Conservation (phyloP, 2,329 filamentous ascomycete genomes). For the Ambrosiella beaveri region DNA sequence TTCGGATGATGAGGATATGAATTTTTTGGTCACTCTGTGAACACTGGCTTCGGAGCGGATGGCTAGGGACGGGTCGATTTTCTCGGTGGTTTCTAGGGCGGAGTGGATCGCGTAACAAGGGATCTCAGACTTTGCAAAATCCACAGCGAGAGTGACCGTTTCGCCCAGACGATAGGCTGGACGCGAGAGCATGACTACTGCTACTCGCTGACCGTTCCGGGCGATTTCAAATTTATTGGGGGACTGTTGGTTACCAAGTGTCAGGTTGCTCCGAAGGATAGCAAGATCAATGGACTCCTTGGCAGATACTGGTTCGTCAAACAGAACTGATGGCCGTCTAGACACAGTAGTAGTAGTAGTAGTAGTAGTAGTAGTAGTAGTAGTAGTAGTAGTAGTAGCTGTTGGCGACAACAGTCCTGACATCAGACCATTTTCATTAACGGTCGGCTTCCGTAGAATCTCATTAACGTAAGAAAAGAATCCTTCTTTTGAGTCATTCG, state of each 20-base stretch:
- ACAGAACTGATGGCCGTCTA: conserved; percentile 33
- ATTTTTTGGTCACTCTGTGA: conserved; percentile 66
- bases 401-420: conserved; percentile 57
- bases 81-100: conserved; percentile 73
- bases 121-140: conserved; percentile 62
- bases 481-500: conserved; percentile 30
- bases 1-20: conserved; percentile 63
- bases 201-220: conserved; percentile 78
- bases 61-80: conserved; percentile 62
- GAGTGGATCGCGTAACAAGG: conserved; percentile 74
- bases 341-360: conserved; percentile 28
- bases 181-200: conserved; percentile 72
- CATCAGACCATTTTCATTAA: conserved; percentile 29
- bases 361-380: too few species aligned
- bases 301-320: conserved; percentile 42
- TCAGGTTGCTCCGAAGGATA: conserved; percentile 65
- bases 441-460: conserved; percentile 39
- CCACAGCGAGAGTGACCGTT: conserved; percentile 64
- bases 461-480: conserved; percentile 66
- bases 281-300: conserved; percentile 84
- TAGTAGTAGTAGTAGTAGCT: too few species aligned
- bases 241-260: conserved; percentile 52
- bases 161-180: conserved; percentile 84
- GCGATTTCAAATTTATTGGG: conserved; percentile 93
- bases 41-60: conserved; percentile 75